Base-by-base conservation (phyloP, 495 filamentous ascomycete species). In the Diplogelasinospora grovesii region DNA sequence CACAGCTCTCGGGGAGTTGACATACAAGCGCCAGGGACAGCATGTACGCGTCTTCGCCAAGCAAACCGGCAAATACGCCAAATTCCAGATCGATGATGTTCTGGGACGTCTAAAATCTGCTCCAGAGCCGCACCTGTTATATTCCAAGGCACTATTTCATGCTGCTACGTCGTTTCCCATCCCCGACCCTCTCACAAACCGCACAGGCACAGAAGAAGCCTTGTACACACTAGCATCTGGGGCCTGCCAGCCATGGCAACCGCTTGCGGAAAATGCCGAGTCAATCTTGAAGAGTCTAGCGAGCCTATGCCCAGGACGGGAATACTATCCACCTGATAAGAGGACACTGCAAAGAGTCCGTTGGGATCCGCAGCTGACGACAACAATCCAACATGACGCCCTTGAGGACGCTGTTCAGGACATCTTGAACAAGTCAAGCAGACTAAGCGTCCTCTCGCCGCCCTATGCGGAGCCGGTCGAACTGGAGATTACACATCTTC, bases 191-290 rank as follows among this genome's bases (percentile, higher is more conserved):
- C 53, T 84, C 1, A 82, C 78, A 0, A 53, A 60, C 0, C 60
- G 61, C 13, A 83, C 78, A 5, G 82, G 82, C 0, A 78, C 75
- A 0, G 78, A 83, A 39, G 73, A 83, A 48, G 63, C 67, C 0
- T 53, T 86, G 4, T 36, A 52, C 2, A 66, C 70, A 34, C 69
- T 83, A 10, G 46, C 52, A 10, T 77, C 73, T 0, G 70, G 57
- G 52, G 69, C 21, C 64, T 75, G 51, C 39, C 58, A 53, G 45
- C 65, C 57, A 35, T 82, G 52, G 54, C 59, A 18, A 5, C 41
- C 43, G 27, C 47, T 54, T 36, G 70, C n/a, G n/a, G n/a, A 35
- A n/a, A 44, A 1, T 22, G 43, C 41, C 15, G 41, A 36, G 15
- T 27, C 23, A 0, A 40, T 69, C 8, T 50, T 81, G 1, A 11